phyloP scores from a whole-genome alignment of 192 early-diverging fungal species.

The Chytriomyces hyalinus region DNA sequence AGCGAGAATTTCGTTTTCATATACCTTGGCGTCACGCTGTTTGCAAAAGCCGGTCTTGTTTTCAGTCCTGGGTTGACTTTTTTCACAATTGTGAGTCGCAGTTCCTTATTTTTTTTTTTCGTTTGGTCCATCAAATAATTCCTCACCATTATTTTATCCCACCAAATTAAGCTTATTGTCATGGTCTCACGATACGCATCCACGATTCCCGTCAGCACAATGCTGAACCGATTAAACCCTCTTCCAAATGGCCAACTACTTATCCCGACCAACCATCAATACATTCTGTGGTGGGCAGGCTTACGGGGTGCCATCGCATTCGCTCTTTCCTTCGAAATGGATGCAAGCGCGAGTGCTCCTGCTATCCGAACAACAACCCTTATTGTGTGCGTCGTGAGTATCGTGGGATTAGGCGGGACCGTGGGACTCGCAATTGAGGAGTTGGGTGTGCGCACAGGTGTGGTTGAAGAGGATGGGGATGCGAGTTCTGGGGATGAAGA shows the following conservation, averaged over 20 bases:
- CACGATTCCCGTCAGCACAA: slow-evolving; percentile 79
- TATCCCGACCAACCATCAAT: slow-evolving; percentile 71
- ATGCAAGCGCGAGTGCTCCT: slow-evolving; percentile 21
- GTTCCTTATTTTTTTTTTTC: not conserved
- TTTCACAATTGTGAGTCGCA: slow-evolving; percentile 43
- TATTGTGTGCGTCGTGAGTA: slow-evolving; percentile 89
- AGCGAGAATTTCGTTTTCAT: slow-evolving; percentile 98
- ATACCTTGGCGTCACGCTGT: slow-evolving; percentile 92
- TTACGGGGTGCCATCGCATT: slow-evolving; percentile 96
- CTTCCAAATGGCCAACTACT: slow-evolving; percentile 34
- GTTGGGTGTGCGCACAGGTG: slow-evolving; percentile 77
- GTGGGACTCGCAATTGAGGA: slow-evolving; percentile 80
- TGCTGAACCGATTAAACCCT: slow-evolving; percentile 78
- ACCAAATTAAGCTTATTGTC: slow-evolving; percentile 65
- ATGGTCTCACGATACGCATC: slow-evolving; percentile 86
- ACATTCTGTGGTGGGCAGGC: slow-evolving; percentile 96
- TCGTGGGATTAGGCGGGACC: slow-evolving; percentile 91
- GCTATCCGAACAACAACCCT: slow-evolving; percentile 88
- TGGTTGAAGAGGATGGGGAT: slow-evolving; percentile 35
- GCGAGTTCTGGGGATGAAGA: slow-evolving; percentile 16
- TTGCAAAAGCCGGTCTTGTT: slow-evolving; percentile 70
- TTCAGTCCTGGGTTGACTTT: slow-evolving; percentile 45
- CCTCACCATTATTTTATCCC: not conserved
- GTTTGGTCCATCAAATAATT: not conserved
- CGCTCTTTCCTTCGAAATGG: slow-evolving; percentile 84